Conservation (phyloP, 257 asterid genomes). For the Asclepias syriaca region DNA sequence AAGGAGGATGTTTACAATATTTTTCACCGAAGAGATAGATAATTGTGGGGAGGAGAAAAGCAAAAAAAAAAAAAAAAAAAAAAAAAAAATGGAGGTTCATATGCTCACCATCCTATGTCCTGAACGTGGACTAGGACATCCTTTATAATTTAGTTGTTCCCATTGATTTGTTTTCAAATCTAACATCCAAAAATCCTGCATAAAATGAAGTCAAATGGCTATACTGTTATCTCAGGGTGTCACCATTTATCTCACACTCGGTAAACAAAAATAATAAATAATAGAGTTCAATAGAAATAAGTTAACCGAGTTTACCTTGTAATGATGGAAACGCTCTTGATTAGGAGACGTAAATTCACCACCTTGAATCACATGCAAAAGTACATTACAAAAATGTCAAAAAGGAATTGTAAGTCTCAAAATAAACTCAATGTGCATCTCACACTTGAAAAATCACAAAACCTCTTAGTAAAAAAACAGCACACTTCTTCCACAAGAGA, state of each 20-base stretch:
- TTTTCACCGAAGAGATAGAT: neutral
- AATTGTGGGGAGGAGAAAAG: no score
- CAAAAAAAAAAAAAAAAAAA: no score
- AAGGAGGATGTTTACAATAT: neutral
- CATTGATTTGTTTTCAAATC: constrained; percentile 97
- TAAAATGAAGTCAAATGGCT: constrained; percentile 17
- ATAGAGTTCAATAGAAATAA: no score
- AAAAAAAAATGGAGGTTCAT: neutral
- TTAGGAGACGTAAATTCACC: constrained; percentile 99
- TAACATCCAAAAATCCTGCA: constrained; percentile 92
- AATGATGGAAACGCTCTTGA: constrained; percentile 99
- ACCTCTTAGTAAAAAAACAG: neutral
- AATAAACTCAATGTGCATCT: neutral
- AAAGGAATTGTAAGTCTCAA: neutral
- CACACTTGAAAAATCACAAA: neutral
- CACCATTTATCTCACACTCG: neutral
- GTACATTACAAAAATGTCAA: neutral
- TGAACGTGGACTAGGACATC: constrained; percentile 98
- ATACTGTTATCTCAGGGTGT: constrained; percentile 5
- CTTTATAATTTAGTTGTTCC: constrained; percentile 97
- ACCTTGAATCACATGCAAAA: constrained; percentile 41
- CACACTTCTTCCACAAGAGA: neutral
- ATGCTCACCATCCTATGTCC: constrained; percentile 92
- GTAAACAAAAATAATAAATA: neutral
- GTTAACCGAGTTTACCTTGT: constrained; percentile 53